phyloP scores from a whole-genome alignment of 164 flowering plant species.

The Berberis thunbergii region DNA sequence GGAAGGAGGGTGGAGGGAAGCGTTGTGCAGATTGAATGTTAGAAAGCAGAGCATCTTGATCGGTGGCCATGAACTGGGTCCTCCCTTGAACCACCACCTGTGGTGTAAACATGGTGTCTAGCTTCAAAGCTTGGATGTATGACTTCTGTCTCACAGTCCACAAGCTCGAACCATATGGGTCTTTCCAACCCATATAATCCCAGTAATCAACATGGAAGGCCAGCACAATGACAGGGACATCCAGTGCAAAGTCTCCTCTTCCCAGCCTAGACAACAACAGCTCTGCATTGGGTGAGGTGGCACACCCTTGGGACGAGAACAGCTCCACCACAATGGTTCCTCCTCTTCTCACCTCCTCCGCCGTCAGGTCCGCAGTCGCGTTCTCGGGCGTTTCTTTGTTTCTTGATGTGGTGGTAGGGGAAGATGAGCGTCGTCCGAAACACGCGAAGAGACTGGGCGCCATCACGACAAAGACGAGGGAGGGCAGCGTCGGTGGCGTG shows the following conservation, averaged over 20 bases:
- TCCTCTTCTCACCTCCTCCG: constrained; percentile 24
- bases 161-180: constrained; percentile 68
- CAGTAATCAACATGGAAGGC: constrained; percentile 90
- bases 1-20: constrained; percentile 44
- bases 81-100: constrained; percentile 73
- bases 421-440: background rate
- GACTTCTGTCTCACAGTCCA: constrained; percentile 90
- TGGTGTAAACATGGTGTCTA: constrained; percentile 86
- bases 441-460: background rate
- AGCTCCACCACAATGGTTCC: constrained; percentile 78
- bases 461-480: background rate
- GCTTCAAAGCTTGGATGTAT: constrained; percentile 54
- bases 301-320: constrained; percentile 90
- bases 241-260: constrained; percentile 61
- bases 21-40: constrained; percentile 38
- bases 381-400: background rate
- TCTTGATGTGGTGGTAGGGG: background rate
- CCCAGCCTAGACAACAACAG: constrained; percentile 63
- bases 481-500: background rate
- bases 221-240: constrained; percentile 46
- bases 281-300: constrained; percentile 85
- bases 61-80: constrained; percentile 55
- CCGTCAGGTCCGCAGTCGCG: background rate
- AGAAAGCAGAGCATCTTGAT: constrained; percentile 42
- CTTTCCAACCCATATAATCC: constrained; percentile 95